Percentiles rank a stretch among this genome's conserved stretches.
Evolutionary conservation across 108 stramenopile genomes (phyloP).

Genomic region (Nitzschia sp.): DNA sequence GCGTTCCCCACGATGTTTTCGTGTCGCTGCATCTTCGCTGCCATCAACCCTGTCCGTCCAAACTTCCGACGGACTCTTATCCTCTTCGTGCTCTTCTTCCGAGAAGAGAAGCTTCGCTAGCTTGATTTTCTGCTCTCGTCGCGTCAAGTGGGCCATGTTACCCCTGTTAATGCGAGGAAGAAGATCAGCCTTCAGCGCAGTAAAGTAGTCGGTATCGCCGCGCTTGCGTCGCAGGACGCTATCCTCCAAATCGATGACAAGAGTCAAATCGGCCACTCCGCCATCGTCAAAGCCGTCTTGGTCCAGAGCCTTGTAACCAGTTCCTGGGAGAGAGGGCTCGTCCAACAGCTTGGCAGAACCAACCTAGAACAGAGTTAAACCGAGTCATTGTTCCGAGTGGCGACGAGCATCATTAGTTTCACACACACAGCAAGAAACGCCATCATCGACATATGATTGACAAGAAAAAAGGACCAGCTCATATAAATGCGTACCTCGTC

Average conservation of each 20-base stretch:
- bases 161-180: slow-evolving; percentile 79
- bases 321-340: slow-evolving; percentile 77
- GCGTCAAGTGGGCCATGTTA: slow-evolving; percentile 68
- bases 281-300: slow-evolving; percentile 86
- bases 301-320: slow-evolving; percentile 81
- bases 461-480: not conserved
- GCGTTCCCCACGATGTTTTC: slow-evolving; percentile 61
- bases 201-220: slow-evolving; percentile 83
- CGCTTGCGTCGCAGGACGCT: slow-evolving; percentile 79
- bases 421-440: too few species aligned
- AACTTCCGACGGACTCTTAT: slow-evolving; percentile 85
- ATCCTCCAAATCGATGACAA: slow-evolving; percentile 88
- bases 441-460: not conserved
- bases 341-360: slow-evolving; percentile 82
- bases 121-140: slow-evolving; percentile 86
- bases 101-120: slow-evolving; percentile 87
- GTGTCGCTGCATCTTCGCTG: slow-evolving; percentile 64
- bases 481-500: slow-evolving; percentile 63
- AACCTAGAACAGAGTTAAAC: slow-evolving; percentile 32
- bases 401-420: too few species aligned
- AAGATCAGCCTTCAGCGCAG: slow-evolving; percentile 75
- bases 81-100: slow-evolving; percentile 82
- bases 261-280: slow-evolving; percentile 87
- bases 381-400: not conserved
- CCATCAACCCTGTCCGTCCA: slow-evolving; percentile 61